Evolutionary conservation across 805 yeast genomes (phyloP), one percentile per base, ranked within the genome.

Genomic region (Kodamaea kaohsiungensis): DNA sequence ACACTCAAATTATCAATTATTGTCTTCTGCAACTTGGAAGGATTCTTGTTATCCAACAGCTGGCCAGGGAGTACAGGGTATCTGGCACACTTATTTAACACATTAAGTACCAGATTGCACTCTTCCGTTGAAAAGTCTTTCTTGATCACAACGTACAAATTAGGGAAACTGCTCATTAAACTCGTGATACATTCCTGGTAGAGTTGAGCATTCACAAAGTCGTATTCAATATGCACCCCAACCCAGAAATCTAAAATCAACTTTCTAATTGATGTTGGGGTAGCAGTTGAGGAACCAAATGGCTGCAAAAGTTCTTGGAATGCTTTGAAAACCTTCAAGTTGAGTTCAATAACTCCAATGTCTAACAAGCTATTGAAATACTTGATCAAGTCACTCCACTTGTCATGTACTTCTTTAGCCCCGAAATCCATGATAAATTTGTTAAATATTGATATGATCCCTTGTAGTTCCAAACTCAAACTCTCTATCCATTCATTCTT

Each of bases 51-150:
- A 64, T 91, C 97, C 3, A 71, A 65, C 35, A 75, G 75, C 57
- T 75, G 76, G 30, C 76, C 82, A 7, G 91, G 88, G 38, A 90
- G 72, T 10, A 88, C 77, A 1, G 96, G 96, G 66, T 88, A 91
- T 42, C 89, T 73, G 0, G 88, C 82, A 54, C 91, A 83, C 13
- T 84, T 76, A 61, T 82, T 83, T 62, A 93, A 78, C 4, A 85
- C 70, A n/a, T 71, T 72, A 38, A 90, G 67, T n/a, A 88, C 73
- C 18, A 67, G 72, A 43, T 75, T 80, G n/a, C 84, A 73, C 68
- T 65, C 76, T 18, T 53, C 69, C 25, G 59, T 61, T 17, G 71
- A 71, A 43, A 69, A 65, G 25, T 61, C 67, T 1, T 67, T 69
- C 45, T 58, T 22, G 59, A 72, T 60, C 19, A 84, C 63, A 1